Evolutionary conservation across 768 basidiomycete species (phyloP).

Genomic region (Hypholoma fasciculare): DNA sequence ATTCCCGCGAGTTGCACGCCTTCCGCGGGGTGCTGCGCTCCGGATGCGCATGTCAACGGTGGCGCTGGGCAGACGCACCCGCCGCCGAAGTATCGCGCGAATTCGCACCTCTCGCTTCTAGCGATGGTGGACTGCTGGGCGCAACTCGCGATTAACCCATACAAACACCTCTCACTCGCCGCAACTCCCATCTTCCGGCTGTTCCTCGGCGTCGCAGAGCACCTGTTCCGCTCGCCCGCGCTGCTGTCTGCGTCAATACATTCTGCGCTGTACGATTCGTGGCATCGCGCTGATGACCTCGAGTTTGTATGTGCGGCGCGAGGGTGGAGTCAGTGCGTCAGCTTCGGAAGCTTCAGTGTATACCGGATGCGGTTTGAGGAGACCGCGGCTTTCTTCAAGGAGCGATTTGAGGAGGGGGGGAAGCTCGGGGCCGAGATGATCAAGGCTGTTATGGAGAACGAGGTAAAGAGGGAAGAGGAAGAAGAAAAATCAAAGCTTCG

Average conservation of each 20-base stretch:
- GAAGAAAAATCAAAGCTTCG: neutral
- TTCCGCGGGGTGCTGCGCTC: slow-evolving; percentile 10
- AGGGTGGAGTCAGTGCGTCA: slow-evolving; percentile 96
- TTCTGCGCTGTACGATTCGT: slow-evolving; percentile 72
- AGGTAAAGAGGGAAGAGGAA: slow-evolving; percentile 37
- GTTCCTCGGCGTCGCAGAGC: slow-evolving; percentile 96
- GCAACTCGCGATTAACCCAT: slow-evolving; percentile 81
- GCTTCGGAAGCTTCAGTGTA: slow-evolving; percentile 88
- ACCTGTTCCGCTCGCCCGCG: slow-evolving; percentile 75
- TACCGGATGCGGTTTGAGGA: slow-evolving; percentile 80
- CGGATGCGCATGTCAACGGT: slow-evolving; percentile 4
- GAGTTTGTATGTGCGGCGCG: slow-evolving; percentile 93
- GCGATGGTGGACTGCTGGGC: slow-evolving; percentile 99
- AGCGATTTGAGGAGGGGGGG: slow-evolving; percentile 83
- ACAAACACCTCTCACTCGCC: slow-evolving; percentile 87
- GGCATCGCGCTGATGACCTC: slow-evolving; percentile 85
- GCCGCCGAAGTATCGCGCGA: slow-evolving; percentile 51
- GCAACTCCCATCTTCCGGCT: slow-evolving; percentile 96
- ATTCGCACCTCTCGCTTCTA: slow-evolving; percentile 91
- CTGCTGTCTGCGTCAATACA: slow-evolving; percentile 53
- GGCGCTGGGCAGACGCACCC: slow-evolving; percentile 30
- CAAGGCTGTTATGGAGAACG: slow-evolving; percentile 75
- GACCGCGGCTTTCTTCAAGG: slow-evolving; percentile 82
- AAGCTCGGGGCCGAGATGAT: slow-evolving; percentile 88
- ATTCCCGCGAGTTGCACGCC: slow-evolving; percentile 1